Evolutionary conservation across 306 rosid genomes (phyloP), one percentile per base, ranked within the genome.

Genomic region (Hippophae rhamnoides): DNA sequence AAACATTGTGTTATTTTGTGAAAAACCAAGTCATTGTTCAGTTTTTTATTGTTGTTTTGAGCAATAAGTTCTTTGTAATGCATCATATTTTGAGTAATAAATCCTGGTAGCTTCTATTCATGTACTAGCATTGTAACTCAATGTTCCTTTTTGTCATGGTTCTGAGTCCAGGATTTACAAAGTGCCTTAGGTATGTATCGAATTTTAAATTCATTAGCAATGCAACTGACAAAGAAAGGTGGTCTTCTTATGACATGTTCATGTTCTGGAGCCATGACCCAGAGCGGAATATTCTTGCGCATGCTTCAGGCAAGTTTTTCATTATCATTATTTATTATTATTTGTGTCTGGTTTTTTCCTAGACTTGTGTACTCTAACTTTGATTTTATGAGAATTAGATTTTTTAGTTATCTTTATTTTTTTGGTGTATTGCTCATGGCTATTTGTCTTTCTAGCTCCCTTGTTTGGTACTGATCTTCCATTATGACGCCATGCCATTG

Each of bases 231-330:
- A 41, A 85, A 70, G 73, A 80, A 69, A 69, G 96, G 96, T 7
- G 95, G 98, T 61, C 87, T 92, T 76, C 84, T 92, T 46, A 87
- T 92, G 98, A 87, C 95, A 10, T 87, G 95, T 80, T 87, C 95
- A 7, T 90, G 98, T 62, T 83, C 98, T 25, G 98, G 95, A 76
- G 98, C 95, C 58, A 77, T 92, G 76, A 78, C 89, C 7, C 96
- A 87, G 56, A 87, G 95, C 68, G 96, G 96, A 62, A 81, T 64
- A 47, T 87, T 92, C 75, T 64, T 75, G 66, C 90, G 73, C 14
- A 74, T 76, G 52, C 96, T 92, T 18, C 89, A 92, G 98, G 98
- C 78, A 82, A 71, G 71, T 66, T 18, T 1, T 48, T 26, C 25
- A 54, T 45, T 45, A 10, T 58, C 9, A 14, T 10, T 43, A 11